Evolutionary conservation across 176 grass and related monocot species (phyloP), one percentile per base, ranked within the genome.

Genomic region (Luzula sylvatica): DNA sequence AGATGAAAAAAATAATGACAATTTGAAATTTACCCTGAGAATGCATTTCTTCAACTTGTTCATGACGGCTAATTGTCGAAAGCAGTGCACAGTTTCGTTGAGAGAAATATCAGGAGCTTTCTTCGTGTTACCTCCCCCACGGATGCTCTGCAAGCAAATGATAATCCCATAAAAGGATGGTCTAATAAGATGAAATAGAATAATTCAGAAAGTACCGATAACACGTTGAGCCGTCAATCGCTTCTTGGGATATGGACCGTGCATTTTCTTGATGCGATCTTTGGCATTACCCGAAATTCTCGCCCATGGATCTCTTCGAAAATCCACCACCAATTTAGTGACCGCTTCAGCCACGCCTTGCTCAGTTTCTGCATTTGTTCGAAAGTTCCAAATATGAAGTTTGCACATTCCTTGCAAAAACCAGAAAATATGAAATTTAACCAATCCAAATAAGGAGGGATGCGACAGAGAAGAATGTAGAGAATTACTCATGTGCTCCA

Each of bases 31-130:
- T 80, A 98, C 93, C 86, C 78, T 73, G 12, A 99, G 70, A 5
- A 81, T 78, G 83, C 79, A 92, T 69, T 92, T 99, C 79, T 99
- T 99, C 56, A 99, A 92, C 76, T 89, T 99, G 69, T 99, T 99
- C 93, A 99, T 92, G 55, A 83, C 78, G 71, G 82, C 26, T 72
- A 99, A 99, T 68, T 99, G 93, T 46, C 87, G 86, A 55, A 99
- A 66, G 52, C 66, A 63, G 57, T 69, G 63, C 38, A 99, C 93
- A 38, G 82, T 66, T 39, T 99, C 78, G 15, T 85, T 85, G 26
- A 99, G 69, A 75, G 82, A 56, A 78, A 99, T 60, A 56, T 99
- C 78, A 19, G 93, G 82, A 49, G 61, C 83, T 55, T 75, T 92
- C 62, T 83, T 92, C 6, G 78, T 76, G 67, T 99, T 81, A 7